A percentile compares a stretch with the other conserved stretches of the same genome.
Conservation (phyloP, 2,329 filamentous ascomycete species). For the Colletotrichum sp. region DNA sequence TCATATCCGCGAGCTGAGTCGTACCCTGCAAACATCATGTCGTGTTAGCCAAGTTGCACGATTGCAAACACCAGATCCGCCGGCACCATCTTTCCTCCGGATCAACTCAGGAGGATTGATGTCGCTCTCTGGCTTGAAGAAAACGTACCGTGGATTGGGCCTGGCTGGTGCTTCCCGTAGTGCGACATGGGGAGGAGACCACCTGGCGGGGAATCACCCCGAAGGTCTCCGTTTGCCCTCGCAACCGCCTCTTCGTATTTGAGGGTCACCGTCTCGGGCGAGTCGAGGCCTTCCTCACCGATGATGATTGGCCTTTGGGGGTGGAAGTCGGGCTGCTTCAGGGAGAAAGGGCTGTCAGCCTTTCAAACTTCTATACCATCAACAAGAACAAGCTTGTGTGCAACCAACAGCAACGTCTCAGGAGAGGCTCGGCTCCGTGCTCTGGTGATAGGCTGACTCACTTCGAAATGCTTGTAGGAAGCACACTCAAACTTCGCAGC, state of each 20-base stretch:
- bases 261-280: conserved; percentile 60
- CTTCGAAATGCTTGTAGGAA: conserved; percentile 63
- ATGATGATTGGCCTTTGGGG: conserved; percentile 61
- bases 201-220: conserved; percentile 59
- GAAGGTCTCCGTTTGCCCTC: conserved; percentile 56
- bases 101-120: background rate
- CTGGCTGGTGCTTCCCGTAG: conserved; percentile 78
- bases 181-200: conserved; percentile 72
- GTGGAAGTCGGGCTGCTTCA: conserved; percentile 53
- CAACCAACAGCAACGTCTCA: conserved; percentile 35
- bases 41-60: background rate
- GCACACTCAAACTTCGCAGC: conserved; percentile 58
- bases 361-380: background rate
- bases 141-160: conserved; percentile 81
- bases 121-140: background rate
- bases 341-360: conserved; percentile 25
- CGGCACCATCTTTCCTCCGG: background rate
- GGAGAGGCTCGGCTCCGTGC: conserved; percentile 18
- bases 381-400: background rate
- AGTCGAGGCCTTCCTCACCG: conserved; percentile 59
- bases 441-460: conserved; percentile 42
- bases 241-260: conserved; percentile 61
- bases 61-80: background rate
- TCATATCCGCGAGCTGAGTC: conserved; percentile 65
- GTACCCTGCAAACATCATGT: conserved; percentile 48